Conservation (phyloP, 2,329 filamentous ascomycete species). For the Apiospora malaysiana region DNA sequence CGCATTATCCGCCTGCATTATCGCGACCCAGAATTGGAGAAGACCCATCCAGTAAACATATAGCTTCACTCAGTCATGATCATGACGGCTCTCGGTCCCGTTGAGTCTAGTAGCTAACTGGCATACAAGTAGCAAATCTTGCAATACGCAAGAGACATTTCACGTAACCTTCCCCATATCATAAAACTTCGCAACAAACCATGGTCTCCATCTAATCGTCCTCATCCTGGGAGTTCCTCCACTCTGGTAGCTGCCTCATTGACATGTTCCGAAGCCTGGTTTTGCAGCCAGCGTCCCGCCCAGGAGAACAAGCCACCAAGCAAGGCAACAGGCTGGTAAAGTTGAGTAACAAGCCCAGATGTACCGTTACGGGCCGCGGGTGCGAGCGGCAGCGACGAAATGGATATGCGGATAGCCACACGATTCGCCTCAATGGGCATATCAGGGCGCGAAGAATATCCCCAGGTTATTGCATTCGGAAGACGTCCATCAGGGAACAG, state of each 20-base stretch:
- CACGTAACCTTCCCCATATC: too few relatives aligned
- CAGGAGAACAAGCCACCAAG: too few relatives aligned
- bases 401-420: neutral
- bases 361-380: neutral
- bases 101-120: neutral
- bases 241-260: neutral
- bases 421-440: neutral
- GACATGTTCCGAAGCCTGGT: too few relatives aligned
- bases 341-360: neutral
- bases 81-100: too few relatives aligned
- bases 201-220: neutral
- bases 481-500: neutral
- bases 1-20: neutral
- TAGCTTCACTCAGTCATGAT: too few relatives aligned
- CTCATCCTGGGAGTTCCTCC: neutral
- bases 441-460: too few relatives aligned
- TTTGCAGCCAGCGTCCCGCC: too few relatives aligned
- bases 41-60: too few relatives aligned
- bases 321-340: too few relatives aligned
- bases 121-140: neutral
- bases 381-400: neutral
- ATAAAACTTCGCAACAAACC: too few relatives aligned
- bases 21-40: too few relatives aligned
- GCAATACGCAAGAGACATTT: neutral
- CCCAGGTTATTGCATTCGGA: too few relatives aligned